Percentiles rank a stretch among this genome's conserved stretches.
phyloP scores from a whole-genome alignment of 148 eudicot species.

The Arctostaphylos glauca region DNA sequence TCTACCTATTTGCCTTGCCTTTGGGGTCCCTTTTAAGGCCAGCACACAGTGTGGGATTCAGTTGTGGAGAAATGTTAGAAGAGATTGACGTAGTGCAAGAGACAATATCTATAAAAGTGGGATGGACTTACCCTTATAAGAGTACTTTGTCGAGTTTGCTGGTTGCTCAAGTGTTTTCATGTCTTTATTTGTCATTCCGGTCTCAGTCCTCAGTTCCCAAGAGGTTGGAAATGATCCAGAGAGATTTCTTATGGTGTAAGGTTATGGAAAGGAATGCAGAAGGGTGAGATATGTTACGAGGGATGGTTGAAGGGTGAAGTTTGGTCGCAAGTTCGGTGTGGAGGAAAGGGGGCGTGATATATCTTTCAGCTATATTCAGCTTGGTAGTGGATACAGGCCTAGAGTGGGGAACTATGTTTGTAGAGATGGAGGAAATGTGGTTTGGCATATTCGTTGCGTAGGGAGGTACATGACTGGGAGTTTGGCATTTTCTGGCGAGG shows the following conservation, averaged over 20 bases:
- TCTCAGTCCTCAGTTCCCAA: neutral
- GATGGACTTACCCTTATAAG: neutral
- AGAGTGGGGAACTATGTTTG: neutral
- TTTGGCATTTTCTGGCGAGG: neutral
- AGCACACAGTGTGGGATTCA: neutral
- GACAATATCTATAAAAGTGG: neutral
- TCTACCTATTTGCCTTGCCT: neutral
- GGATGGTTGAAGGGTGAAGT: neutral
- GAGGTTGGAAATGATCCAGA: neutral
- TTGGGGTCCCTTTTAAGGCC: neutral
- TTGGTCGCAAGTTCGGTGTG: neutral
- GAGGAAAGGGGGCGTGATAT: neutral
- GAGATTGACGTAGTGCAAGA: neutral
- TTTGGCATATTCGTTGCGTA: neutral
- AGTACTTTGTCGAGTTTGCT: neutral
- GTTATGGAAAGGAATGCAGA: neutral
- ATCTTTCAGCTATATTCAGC: neutral
- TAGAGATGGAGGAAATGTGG: neutral
- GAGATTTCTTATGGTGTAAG: neutral
- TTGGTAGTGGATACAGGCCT: neutral
- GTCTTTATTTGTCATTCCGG: neutral
- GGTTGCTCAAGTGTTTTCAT: neutral
- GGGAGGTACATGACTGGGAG: neutral
- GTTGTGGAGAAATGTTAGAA: neutral
- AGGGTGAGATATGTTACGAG: neutral